Evolutionary conservation across 169 alveolate species (phyloP).

Genomic region (Cyclospora cayetanensis): DNA sequence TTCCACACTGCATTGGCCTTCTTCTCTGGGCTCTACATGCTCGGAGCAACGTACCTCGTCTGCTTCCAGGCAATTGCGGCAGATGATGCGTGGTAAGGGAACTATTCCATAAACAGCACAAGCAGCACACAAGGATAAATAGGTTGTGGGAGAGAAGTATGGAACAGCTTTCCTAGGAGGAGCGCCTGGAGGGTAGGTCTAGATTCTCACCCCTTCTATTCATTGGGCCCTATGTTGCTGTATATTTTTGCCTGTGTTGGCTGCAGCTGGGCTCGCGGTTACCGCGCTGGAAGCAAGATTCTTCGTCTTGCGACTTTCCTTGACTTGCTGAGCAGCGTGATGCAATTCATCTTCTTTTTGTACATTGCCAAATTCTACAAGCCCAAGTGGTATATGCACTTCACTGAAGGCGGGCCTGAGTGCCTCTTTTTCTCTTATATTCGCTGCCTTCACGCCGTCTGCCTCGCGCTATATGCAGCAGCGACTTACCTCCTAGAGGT

Average conservation of each 20-base stretch:
- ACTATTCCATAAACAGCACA: not conserved
- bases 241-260: not conserved
- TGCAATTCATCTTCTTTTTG: slow-evolving; percentile 90
- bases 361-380: slow-evolving; percentile 90
- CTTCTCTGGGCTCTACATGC: slow-evolving; percentile 84
- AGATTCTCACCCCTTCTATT: too few species aligned
- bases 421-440: slow-evolving; percentile 90
- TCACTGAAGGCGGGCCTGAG: slow-evolving; percentile 92
- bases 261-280: slow-evolving; percentile 93
- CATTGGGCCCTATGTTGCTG: not conserved
- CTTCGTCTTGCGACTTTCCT: slow-evolving; percentile 91
- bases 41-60: slow-evolving; percentile 88
- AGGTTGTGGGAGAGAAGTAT: not conserved
- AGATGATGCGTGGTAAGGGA: slow-evolving; percentile 89
- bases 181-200: not conserved
- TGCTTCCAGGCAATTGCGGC: slow-evolving; percentile 92
- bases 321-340: slow-evolving; percentile 90
- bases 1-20: slow-evolving; percentile 82
- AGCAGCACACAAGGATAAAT: not conserved
- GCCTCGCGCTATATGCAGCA: slow-evolving; percentile 87
- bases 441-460: slow-evolving; percentile 88
- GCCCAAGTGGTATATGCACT: slow-evolving; percentile 88
- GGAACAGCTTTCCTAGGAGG: not conserved
- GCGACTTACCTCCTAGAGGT: slow-evolving; percentile 91
- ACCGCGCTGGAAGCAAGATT: slow-evolving; percentile 93